Evolutionary conservation across 805 yeast species (phyloP).

Genomic region (Metschnikowia corniflorae): DNA sequence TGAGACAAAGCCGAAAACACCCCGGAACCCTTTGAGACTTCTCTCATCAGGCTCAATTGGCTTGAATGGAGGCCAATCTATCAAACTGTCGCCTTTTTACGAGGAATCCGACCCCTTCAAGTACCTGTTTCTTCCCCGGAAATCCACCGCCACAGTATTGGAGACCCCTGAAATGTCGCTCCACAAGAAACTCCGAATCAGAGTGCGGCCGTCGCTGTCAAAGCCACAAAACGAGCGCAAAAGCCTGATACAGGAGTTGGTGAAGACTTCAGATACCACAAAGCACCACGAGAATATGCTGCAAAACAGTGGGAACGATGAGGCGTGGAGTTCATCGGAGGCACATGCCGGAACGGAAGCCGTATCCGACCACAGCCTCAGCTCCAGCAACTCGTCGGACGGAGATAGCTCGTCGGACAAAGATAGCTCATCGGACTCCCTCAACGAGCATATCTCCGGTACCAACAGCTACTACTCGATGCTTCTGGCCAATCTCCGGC

Average conservation of each 20-base stretch:
- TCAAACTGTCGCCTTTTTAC: slow-evolving; percentile 4
- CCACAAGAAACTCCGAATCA: slow-evolving; percentile 41
- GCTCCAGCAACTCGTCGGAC: background rate
- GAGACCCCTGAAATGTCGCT: slow-evolving; percentile 35
- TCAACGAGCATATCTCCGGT: slow-evolving; percentile 3
- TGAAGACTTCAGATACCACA: too few species aligned
- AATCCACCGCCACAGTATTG: slow-evolving; percentile 37
- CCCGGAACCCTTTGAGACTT: slow-evolving; percentile 24
- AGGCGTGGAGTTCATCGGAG: slow-evolving; percentile 26
- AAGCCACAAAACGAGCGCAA: background rate
- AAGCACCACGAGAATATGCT: too few species aligned
- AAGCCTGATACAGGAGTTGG: background rate
- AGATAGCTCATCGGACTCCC: slow-evolving; percentile 4
- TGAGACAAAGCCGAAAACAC: background rate
- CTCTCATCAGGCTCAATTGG: slow-evolving; percentile 22
- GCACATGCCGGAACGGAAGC: slow-evolving; percentile 23
- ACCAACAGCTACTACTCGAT: slow-evolving; percentile 23
- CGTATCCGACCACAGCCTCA: slow-evolving; percentile 8
- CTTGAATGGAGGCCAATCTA: slow-evolving; percentile 1
- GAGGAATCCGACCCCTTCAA: slow-evolving; percentile 6
- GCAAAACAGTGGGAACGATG: background rate
- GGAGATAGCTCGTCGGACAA: slow-evolving; percentile 1
- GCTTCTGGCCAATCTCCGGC: slow-evolving; percentile 12
- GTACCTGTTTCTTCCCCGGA: slow-evolving; percentile 15
- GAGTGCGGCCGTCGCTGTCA: slow-evolving; percentile 20